Conservation (phyloP, 257 asterid species). For the Paraleonurus japonicus region DNA sequence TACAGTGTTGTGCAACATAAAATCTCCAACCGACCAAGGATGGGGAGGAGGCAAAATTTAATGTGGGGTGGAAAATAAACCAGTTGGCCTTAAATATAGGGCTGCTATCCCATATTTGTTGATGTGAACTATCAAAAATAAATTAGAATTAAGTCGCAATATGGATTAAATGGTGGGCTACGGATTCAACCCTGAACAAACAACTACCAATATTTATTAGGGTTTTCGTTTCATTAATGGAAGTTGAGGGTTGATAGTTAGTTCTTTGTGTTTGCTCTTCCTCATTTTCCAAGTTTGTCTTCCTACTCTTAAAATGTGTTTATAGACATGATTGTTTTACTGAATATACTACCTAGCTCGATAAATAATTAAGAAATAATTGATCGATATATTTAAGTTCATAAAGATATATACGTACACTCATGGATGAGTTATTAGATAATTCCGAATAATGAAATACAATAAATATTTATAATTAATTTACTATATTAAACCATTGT, state of each 20-base stretch:
- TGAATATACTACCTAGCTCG: too few species aligned
- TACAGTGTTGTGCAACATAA: too few species aligned
- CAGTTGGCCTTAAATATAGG: slow-evolving; percentile 18
- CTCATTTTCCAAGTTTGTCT: background rate
- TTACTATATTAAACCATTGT: too few species aligned
- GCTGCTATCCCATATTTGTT: background rate
- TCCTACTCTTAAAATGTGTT: too few species aligned
- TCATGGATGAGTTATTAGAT: too few species aligned
- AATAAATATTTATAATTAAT: too few species aligned
- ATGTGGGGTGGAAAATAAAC: slow-evolving; percentile 3
- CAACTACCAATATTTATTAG: slow-evolving; percentile 44
- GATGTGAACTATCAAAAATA: slow-evolving; percentile 25
- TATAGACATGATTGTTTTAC: too few species aligned
- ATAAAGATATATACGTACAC: too few species aligned
- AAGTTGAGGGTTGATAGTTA: slow-evolving; percentile 20
- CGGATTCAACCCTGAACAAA: slow-evolving; percentile 36
- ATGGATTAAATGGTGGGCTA: slow-evolving; percentile 27
- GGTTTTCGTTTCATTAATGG: background rate
- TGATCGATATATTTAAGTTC: background rate
- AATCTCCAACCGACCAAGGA: background rate
- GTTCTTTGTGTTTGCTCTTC: too few species aligned
- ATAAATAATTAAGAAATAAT: background rate
- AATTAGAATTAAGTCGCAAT: background rate
- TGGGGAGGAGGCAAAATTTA: slow-evolving; percentile 16
- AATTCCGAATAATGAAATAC: too few species aligned